phyloP scores from a whole-genome alignment of 805 yeast species.

The Hemisphaericaspora nanyangensis region DNA sequence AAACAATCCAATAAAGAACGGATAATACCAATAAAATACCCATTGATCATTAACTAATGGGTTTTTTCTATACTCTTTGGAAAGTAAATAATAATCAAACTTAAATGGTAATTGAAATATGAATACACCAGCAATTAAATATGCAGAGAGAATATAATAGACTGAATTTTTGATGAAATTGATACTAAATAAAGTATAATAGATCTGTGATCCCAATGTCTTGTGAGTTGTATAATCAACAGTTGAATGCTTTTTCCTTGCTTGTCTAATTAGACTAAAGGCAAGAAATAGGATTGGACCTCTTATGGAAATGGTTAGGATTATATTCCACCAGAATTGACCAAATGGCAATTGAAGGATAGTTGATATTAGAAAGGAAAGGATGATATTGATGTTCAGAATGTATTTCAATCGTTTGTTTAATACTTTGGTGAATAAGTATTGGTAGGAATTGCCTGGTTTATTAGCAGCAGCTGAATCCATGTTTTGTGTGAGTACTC shows the following conservation, averaged over 20 bases:
- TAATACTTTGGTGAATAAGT: slow-evolving; percentile 26
- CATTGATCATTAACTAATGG: slow-evolving; percentile 40
- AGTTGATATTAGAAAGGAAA: slow-evolving; percentile 23
- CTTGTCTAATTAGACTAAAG: slow-evolving; percentile 21
- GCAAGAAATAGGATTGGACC: slow-evolving; percentile 31
- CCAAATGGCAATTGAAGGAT: slow-evolving; percentile 22
- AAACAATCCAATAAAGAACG: slow-evolving; percentile 34
- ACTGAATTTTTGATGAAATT: slow-evolving; percentile 14
- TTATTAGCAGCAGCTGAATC: no score
- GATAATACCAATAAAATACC: slow-evolving; percentile 49
- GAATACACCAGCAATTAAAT: slow-evolving; percentile 20
- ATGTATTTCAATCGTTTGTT: slow-evolving; percentile 33
- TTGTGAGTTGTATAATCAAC: slow-evolving; percentile 30
- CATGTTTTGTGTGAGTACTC: no score
- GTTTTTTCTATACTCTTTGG: slow-evolving; percentile 36
- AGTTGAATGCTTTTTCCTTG: slow-evolving; percentile 21
- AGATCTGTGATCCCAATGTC: slow-evolving; percentile 31
- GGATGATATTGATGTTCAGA: slow-evolving; percentile 25
- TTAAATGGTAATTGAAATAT: slow-evolving; percentile 25
- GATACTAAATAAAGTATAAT: slow-evolving; percentile 16
- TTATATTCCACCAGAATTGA: slow-evolving; percentile 30
- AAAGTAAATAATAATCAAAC: slow-evolving; percentile 25
- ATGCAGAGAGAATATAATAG: slow-evolving; percentile 21
- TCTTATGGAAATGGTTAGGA: slow-evolving; percentile 19
- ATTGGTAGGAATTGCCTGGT: no score